phyloP scores from a whole-genome alignment of 2,329 filamentous ascomycete genomes.

The Westerdykella aurantiaca region DNA sequence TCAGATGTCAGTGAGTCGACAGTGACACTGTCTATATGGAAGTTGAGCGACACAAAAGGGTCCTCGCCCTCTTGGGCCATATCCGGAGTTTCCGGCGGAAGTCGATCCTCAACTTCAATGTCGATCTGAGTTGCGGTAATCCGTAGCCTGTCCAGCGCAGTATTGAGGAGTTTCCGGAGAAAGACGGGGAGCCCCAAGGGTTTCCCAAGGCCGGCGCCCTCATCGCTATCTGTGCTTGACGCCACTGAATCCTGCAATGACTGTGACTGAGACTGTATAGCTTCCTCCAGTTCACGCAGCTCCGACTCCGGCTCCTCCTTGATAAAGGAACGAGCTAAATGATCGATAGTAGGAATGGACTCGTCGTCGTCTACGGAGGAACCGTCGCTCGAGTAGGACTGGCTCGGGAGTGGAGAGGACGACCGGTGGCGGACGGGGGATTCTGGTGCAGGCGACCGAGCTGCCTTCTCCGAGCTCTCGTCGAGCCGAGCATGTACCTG shows the following conservation, averaged over 20 bases:
- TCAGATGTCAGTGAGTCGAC: constrained; percentile 55
- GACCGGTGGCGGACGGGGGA: constrained; percentile 2
- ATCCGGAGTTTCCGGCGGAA: constrained; percentile 46
- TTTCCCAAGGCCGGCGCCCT: constrained; percentile 64
- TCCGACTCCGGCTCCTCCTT: constrained; percentile 62
- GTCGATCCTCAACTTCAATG: constrained; percentile 57
- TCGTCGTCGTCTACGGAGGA: constrained; percentile 25
- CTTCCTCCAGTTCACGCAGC: constrained; percentile 62
- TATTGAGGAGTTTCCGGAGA: constrained; percentile 65
- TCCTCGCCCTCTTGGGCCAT: constrained; percentile 44
- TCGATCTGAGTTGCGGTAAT: constrained; percentile 60
- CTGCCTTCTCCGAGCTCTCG: constrained; percentile 10
- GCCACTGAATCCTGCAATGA: constrained; percentile 57
- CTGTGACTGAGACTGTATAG: constrained; percentile 57
- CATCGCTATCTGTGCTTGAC: constrained; percentile 58
- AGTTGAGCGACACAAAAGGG: constrained; percentile 56
- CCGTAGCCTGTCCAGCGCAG: constrained; percentile 65
- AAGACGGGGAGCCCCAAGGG: constrained; percentile 64
- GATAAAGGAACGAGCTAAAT: constrained; percentile 74
- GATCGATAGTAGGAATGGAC: constrained; percentile 60
- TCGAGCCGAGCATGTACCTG: constrained; percentile 52
- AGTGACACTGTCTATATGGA: constrained; percentile 59
- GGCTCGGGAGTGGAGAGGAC: constrained; percentile 8
- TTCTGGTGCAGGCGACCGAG: constrained; percentile 3
- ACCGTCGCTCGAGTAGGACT: constrained; percentile 12